These are phyloP conservation scores for Ilex asprella DNA, from an alignment of 257 asterid species.

Conservation along the genomic window DNA sequence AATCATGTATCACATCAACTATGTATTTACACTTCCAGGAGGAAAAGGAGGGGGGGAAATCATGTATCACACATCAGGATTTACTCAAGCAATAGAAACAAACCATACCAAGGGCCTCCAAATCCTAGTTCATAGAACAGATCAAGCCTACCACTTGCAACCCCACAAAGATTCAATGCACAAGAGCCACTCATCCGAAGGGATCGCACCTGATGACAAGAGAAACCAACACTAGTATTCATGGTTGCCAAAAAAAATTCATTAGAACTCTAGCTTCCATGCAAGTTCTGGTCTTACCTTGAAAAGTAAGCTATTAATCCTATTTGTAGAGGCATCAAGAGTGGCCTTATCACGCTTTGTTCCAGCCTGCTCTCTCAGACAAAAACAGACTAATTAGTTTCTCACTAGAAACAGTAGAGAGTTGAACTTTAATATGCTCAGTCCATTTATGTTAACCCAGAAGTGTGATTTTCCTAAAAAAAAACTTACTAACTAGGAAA, in stretches of 20 bases:
- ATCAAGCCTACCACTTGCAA: slow-evolving; percentile 87
- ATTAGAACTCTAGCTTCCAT: slow-evolving; percentile 5
- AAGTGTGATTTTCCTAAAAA: background rate
- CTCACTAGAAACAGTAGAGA: background rate
- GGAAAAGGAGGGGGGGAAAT: background rate
- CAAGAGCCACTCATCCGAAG: slow-evolving; percentile 86
- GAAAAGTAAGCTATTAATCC: slow-evolving; percentile 65
- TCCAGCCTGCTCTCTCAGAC: slow-evolving; percentile 49
- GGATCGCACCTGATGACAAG: slow-evolving; percentile 62
- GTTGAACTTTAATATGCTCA: slow-evolving; percentile 1
- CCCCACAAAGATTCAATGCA: slow-evolving; percentile 80
- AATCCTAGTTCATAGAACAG: slow-evolving; percentile 67
- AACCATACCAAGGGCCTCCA: slow-evolving; percentile 78
- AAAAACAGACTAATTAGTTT: slow-evolving; percentile 11
- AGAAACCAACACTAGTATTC: background rate
- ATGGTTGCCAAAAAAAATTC: background rate
- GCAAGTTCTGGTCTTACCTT: slow-evolving; percentile 36
- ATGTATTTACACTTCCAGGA: too few species aligned
- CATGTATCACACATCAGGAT: slow-evolving; percentile 3
- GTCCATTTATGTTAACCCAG: background rate
- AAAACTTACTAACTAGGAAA: too few species aligned
- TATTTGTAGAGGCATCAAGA: slow-evolving; percentile 59
- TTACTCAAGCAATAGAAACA: background rate
- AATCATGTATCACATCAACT: background rate
- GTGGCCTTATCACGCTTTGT: slow-evolving; percentile 66